Evolutionary conservation across 2,329 filamentous ascomycete genomes (phyloP), one percentile per base, ranked within the genome.

Genomic region (Hymenoscyphus repandus): DNA sequence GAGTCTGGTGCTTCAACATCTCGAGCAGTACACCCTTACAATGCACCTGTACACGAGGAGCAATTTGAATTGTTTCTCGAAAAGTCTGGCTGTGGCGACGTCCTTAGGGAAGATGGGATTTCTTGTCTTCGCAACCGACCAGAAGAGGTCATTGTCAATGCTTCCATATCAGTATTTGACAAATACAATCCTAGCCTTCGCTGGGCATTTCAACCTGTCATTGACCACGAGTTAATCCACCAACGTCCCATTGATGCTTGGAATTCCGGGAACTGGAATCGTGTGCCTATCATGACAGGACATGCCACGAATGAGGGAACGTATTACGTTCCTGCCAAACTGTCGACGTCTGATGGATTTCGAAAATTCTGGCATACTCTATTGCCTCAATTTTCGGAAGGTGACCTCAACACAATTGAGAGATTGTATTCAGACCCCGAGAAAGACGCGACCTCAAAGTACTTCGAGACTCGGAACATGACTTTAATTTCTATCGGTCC

Each of bases 191-290:
- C 61, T 5, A 68, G 64, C 10, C 68, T 80, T 2, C 70, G 72
- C 20, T 82, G 78, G 78, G 73, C 85, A 1, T 88, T 87, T 68
- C 85, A 87, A 58, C 84, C 84, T 6, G 78, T 83, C 34, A 77
- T 87, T 52, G 83, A 86, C 60, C 74, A 74, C 1, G 73, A 76
- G 6, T 63, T 82, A 11, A 79, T 88, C 48, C 72, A 74, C 2
- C 71, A 74, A 34, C 69, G 76, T 15, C 83, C 84, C 4, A 71
- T 83, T 11, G 71, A 73, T 17, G 72, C 75, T 10, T 85, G 80
- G 81, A 63, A 69, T 7, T 69, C 73, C 1, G 70, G 74, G 1
- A 65, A 70, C 17, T 78, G 75, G 66, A 72, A 83, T 57, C 72
- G 72, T 56, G 72, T 83, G 7, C 79, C 81, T 6, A 74, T 88